A percentile compares a stretch with the other conserved stretches of the same genome.
These are phyloP conservation scores for Pulveroboletus sp. DNA, from an alignment of 768 basidiomycete genomes.

Conservation along the genomic window DNA sequence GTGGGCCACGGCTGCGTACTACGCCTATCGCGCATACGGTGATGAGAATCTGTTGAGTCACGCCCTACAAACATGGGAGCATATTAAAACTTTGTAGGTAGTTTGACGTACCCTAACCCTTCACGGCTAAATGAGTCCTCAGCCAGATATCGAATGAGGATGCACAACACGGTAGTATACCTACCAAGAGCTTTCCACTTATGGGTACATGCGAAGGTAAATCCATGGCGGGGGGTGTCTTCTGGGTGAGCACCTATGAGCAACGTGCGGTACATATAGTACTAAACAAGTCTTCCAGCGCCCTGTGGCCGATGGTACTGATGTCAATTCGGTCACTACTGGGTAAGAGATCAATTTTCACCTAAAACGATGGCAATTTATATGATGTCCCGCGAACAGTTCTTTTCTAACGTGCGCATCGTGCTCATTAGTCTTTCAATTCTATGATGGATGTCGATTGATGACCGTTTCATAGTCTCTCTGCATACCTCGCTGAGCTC, in stretches of 20 bases:
- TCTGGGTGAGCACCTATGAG: constrained; percentile 39
- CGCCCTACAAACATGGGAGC: constrained; percentile 46
- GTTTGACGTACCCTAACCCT: background rate
- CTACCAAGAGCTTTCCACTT: constrained; percentile 41
- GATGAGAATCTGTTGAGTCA: constrained; percentile 40
- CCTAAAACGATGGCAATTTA: background rate
- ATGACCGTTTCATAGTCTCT: constrained; percentile 36
- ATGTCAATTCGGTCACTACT: constrained; percentile 49
- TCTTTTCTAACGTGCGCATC: constrained; percentile 38
- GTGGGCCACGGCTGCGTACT: constrained; percentile 53
- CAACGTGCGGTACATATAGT: too few species aligned
- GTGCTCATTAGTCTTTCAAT: background rate
- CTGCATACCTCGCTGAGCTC: constrained; percentile 45
- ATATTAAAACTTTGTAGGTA: constrained; percentile 44
- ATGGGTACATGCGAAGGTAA: constrained; percentile 42
- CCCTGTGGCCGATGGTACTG: constrained; percentile 39
- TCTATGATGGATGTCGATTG: background rate
- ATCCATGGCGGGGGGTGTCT: constrained; percentile 53
- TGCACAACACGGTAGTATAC: constrained; percentile 34
- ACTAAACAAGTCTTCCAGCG: constrained; percentile 28
- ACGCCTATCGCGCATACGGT: constrained; percentile 47
- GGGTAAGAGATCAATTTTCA: constrained; percentile 31
- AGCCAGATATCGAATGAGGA: constrained; percentile 37
- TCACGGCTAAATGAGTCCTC: background rate
- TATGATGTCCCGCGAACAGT: constrained; percentile 19